phyloP scores from a whole-genome alignment of 495 filamentous ascomycete species.

The Beverwykella pulmonaria region DNA sequence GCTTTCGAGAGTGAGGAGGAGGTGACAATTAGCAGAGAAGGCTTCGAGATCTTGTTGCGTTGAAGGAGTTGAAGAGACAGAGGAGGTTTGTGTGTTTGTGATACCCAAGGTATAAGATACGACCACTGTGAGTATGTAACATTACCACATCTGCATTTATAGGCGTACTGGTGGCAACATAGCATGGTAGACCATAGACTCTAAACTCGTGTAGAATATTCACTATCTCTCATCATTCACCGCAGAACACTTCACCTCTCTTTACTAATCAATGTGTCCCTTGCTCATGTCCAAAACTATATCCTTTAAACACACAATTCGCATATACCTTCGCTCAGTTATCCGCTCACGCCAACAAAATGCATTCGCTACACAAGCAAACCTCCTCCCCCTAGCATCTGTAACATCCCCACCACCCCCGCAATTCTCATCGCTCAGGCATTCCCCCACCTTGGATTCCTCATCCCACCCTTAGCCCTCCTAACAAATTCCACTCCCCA shows the following conservation, averaged over 20 bases:
- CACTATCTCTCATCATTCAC: background rate
- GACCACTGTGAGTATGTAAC: too few species aligned
- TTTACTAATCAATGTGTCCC: too few species aligned
- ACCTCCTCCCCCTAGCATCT: too few species aligned
- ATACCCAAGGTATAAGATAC: constrained; percentile 5
- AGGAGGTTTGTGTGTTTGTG: background rate
- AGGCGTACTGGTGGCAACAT: background rate
- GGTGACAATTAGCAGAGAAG: constrained; percentile 65
- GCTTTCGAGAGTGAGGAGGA: constrained; percentile 64
- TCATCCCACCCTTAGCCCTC: background rate
- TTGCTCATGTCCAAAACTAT: too few species aligned
- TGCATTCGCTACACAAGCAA: too few species aligned
- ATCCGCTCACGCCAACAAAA: too few species aligned
- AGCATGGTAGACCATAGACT: background rate
- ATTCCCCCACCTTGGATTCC: too few species aligned
- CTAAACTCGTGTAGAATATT: background rate
- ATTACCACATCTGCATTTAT: background rate
- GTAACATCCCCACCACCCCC: too few species aligned
- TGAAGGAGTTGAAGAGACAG: background rate
- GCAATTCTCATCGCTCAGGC: too few species aligned
- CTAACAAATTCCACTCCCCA: background rate
- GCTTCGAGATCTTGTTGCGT: constrained; percentile 71
- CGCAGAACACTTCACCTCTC: background rate
- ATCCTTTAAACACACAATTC: too few species aligned
- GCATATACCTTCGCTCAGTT: too few species aligned